Conservation (phyloP, 805 yeast species). For the Spathaspora sp. region DNA sequence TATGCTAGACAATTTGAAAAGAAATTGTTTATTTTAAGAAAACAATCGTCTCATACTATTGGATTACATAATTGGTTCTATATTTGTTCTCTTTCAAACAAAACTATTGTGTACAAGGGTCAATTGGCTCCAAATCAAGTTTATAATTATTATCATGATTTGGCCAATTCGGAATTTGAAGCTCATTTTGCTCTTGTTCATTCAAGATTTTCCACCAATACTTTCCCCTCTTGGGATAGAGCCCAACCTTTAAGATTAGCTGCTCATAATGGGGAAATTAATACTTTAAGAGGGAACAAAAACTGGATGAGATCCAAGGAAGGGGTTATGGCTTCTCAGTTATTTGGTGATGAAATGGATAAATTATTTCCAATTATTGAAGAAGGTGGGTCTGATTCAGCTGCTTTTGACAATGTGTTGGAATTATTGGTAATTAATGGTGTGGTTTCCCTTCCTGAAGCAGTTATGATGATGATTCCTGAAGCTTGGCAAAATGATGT, state of each 20-base stretch:
- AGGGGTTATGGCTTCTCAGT: constrained; percentile 86
- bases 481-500: constrained; percentile 96
- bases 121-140: constrained; percentile 97
- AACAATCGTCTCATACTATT: constrained; percentile 84
- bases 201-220: constrained; percentile 95
- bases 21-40: constrained; percentile 79
- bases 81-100: constrained; percentile 86
- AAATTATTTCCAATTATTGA: constrained; percentile 91
- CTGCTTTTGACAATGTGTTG: constrained; percentile 93
- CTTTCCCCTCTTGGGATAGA: constrained; percentile 99
- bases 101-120: constrained; percentile 93
- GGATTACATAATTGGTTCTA: constrained; percentile 97
- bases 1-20: constrained; percentile 72
- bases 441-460: constrained; percentile 88
- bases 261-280: constrained; percentile 98
- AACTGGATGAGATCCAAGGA: constrained; percentile 99
- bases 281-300: constrained; percentile 94
- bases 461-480: constrained; percentile 94
- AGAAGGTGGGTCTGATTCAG: constrained; percentile 98
- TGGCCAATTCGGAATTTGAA: constrained; percentile 86
- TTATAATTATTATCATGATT: constrained; percentile 89
- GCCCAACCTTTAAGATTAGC: constrained; percentile 97
- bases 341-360: constrained; percentile 90
- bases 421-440: constrained; percentile 92
- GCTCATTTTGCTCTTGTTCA: constrained; percentile 96